Percentiles rank a stretch among this genome's conserved stretches.
These are phyloP conservation scores for Mycosarcoma maydis DNA, from an alignment of 1,284 basidiomycete species.

Conservation along the genomic window DNA sequence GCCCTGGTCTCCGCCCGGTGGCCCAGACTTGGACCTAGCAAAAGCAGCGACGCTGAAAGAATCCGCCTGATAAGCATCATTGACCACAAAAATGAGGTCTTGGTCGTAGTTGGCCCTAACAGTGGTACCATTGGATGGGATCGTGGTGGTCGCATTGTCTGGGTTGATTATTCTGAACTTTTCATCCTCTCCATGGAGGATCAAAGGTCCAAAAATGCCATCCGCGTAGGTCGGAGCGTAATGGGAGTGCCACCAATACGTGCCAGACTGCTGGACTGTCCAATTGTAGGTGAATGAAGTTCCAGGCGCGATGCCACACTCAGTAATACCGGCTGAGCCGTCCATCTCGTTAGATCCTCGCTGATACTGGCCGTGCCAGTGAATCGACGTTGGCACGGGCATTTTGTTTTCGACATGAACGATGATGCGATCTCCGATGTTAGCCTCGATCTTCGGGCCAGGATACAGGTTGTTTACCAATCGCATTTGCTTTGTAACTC, in stretches of 20 bases:
- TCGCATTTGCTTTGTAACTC: constrained; percentile 50
- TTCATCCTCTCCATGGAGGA: constrained; percentile 64
- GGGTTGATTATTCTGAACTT: constrained; percentile 32
- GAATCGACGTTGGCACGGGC: constrained; percentile 38
- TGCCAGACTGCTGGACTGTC: constrained; percentile 66
- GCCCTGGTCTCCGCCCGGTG: constrained; percentile 47
- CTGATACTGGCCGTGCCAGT: constrained; percentile 65
- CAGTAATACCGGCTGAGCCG: constrained; percentile 57
- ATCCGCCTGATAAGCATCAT: constrained; percentile 57
- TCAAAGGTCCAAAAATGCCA: constrained; percentile 61
- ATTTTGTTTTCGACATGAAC: constrained; percentile 55
- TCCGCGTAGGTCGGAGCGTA: constrained; percentile 56
- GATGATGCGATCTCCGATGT: constrained; percentile 56
- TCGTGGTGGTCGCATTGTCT: constrained; percentile 16
- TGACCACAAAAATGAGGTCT: constrained; percentile 52
- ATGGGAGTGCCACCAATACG: constrained; percentile 69
- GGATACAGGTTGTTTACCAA: constrained; percentile 54
- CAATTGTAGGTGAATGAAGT: constrained; percentile 51
- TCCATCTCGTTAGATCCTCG: constrained; percentile 57
- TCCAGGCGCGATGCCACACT: constrained; percentile 62
- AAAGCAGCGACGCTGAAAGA: constrained; percentile 52
- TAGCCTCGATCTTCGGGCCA: constrained; percentile 53
- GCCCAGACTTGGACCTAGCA: constrained; percentile 34
- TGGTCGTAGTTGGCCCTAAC: constrained; percentile 56
- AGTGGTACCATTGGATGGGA: constrained; percentile 25